Conservation (phyloP, 2,329 filamentous ascomycete species). For the Aspergillus sp. region DNA sequence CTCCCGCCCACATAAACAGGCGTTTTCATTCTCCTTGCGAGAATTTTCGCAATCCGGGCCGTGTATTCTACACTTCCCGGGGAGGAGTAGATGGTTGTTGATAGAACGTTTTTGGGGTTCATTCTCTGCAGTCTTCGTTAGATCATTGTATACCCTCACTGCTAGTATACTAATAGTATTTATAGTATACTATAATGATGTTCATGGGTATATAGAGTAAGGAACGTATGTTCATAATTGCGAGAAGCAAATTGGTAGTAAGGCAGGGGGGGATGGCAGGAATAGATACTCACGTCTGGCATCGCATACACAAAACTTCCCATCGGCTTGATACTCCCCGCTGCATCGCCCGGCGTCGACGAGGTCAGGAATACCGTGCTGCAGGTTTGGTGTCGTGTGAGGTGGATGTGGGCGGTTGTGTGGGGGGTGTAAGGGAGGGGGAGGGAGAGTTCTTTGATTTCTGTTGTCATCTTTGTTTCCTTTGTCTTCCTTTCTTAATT, state of each 20-base stretch:
- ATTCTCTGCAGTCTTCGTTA: constrained; percentile 28
- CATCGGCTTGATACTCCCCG: constrained; percentile 55
- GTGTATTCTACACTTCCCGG: constrained; percentile 83
- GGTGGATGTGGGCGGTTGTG: constrained; percentile 61
- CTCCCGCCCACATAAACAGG: constrained; percentile 93
- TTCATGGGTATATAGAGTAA: too few species aligned
- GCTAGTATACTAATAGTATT: too few species aligned
- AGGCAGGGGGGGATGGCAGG: too few species aligned
- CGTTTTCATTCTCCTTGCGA: constrained; percentile 70
- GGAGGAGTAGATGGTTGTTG: constrained; percentile 71
- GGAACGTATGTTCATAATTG: too few species aligned
- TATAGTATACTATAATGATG: too few species aligned
- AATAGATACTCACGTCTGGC: constrained; percentile 68
- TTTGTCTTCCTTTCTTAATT: neutral
- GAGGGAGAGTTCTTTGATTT: constrained; percentile 59
- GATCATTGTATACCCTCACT: too few species aligned
- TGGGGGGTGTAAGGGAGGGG: constrained; percentile 59
- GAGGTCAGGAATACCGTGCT: constrained; percentile 61
- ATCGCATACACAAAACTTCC: constrained; percentile 94
- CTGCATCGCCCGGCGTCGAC: constrained; percentile 49
- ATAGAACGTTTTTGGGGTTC: constrained; percentile 60
- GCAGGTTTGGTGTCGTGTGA: constrained; percentile 56
- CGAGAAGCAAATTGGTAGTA: too few species aligned
- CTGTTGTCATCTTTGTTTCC: constrained; percentile 20
- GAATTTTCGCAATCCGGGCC: constrained; percentile 76